phyloP scores from a whole-genome alignment of 352 stramenopile genomes.

The Pythium periplocum region DNA sequence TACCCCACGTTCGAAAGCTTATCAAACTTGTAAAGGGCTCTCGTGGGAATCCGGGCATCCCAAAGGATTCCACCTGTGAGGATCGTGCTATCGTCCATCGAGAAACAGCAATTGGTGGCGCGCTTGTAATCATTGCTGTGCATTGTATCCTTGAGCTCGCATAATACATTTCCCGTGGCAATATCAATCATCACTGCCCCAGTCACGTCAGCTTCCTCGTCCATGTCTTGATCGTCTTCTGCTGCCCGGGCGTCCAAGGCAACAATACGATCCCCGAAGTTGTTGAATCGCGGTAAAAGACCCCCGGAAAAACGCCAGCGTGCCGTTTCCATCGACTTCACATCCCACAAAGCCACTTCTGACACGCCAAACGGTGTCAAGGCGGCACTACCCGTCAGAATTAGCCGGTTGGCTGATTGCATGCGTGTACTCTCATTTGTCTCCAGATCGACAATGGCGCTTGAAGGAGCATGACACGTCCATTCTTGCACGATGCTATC shows the following conservation, averaged over 20 bases:
- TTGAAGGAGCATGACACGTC: conserved; percentile 67
- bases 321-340: conserved; percentile 49
- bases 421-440: conserved; percentile 64
- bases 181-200: conserved; percentile 68
- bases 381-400: conserved; percentile 49
- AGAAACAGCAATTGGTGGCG: conserved; percentile 80
- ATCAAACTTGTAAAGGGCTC: conserved; percentile 86
- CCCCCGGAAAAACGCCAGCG: conserved; percentile 62
- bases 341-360: conserved; percentile 73
- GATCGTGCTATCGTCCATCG: conserved; percentile 62
- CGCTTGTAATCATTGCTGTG: conserved; percentile 70
- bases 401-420: conserved; percentile 37
- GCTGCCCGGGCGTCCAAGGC: conserved; percentile 45
- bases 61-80: conserved; percentile 80
- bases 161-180: conserved; percentile 53
- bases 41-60: conserved; percentile 64
- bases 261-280: conserved; percentile 72
- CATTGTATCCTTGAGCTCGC: conserved; percentile 51
- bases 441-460: conserved; percentile 59
- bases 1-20: conserved; percentile 83
- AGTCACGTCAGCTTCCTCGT: conserved; percentile 24
- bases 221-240: conserved; percentile 28
- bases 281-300: conserved; percentile 65
- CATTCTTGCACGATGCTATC: conserved; percentile 71
- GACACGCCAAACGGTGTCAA: conserved; percentile 42